Evolutionary conservation across 2,329 filamentous ascomycete species (phyloP), one percentile per base, ranked within the genome.

Genomic region (Colletotrichum caudatum): DNA sequence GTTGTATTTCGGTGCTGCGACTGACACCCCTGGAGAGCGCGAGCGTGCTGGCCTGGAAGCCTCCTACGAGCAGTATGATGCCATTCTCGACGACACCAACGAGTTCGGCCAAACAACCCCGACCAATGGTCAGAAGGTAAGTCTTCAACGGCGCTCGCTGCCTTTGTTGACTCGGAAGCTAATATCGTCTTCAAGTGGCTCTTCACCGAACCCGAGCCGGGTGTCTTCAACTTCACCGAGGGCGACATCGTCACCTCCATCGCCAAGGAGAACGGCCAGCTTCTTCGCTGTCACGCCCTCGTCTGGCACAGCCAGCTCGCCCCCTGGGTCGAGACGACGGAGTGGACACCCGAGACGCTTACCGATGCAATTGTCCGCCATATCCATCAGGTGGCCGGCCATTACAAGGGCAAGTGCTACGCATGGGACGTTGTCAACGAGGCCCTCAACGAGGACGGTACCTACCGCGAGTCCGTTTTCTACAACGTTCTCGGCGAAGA

Each of bases 341-440:
- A 77, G 44, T 93, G 89, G 87, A 91, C 87, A 18, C 86, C 86
- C 70, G 82, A 80, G 3, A 88, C 89, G 51, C 84, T 94, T 4
- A 85, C 84, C 18, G 80, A 81, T 5, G 85, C 88, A 26, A 81
- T 82, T 48, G 73, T 77, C 78, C 86, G 86, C 64, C 90, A 92
- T 79, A 88, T 93, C 74, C 84, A 85, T 71, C 84, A 87, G 73
- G 88, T 87, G 61, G 86, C 88, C 8, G 82, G 80, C 18, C 85
- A 91, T 79, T 91, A 87, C 82, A 86, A 86, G 78, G 86, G 88
- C 66, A 83, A 87, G 74, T 90, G 89, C 79, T 88, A 88, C 77
- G 84, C 86, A 39, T 92, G 89, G 89, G 90, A 92, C 67, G 90
- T 92, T 0, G 85, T 91, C 33, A 92, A 92, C 78, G 90, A 92